These are phyloP conservation scores for Ilyonectria sp. DNA, from an alignment of 2,329 filamentous ascomycete genomes.

Conservation along the genomic window DNA sequence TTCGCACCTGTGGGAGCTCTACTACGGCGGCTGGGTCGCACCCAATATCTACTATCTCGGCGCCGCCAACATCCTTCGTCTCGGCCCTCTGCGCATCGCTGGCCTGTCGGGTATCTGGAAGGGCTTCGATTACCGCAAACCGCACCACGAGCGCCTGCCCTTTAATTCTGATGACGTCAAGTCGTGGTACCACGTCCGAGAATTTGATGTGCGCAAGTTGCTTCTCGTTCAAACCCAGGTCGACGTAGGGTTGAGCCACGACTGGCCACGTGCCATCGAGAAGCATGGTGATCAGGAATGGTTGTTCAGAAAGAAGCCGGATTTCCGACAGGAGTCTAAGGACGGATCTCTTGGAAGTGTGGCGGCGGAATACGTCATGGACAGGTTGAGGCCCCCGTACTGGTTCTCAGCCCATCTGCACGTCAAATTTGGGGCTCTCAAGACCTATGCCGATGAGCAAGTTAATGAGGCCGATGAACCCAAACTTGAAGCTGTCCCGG, in stretches of 20 bases:
- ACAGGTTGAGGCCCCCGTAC: slow-evolving; percentile 83
- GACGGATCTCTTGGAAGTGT: slow-evolving; percentile 83
- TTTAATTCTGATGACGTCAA: slow-evolving; percentile 84
- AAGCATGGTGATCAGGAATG: slow-evolving; percentile 78
- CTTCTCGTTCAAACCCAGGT: slow-evolving; percentile 88
- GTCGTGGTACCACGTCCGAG: slow-evolving; percentile 90
- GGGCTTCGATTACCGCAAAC: slow-evolving; percentile 85
- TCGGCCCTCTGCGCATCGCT: slow-evolving; percentile 89
- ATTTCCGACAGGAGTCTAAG: slow-evolving; percentile 82
- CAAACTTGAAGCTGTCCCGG: slow-evolving; percentile 14
- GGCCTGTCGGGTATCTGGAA: slow-evolving; percentile 97
- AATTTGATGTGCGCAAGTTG: slow-evolving; percentile 92
- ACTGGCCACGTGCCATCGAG: slow-evolving; percentile 93
- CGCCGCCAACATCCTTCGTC: slow-evolving; percentile 87
- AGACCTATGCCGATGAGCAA: slow-evolving; percentile 65
- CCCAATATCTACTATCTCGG: slow-evolving; percentile 98
- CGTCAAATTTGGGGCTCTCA: slow-evolving; percentile 84
- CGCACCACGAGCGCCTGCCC: slow-evolving; percentile 88
- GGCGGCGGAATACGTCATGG: slow-evolving; percentile 85
- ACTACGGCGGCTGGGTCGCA: slow-evolving; percentile 97
- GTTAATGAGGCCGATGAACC: slow-evolving; percentile 37
- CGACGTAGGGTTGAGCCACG: slow-evolving; percentile 92
- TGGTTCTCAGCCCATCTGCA: slow-evolving; percentile 98
- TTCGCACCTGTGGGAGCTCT: slow-evolving; percentile 91
- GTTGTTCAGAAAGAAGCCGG: slow-evolving; percentile 81